Evolutionary conservation across 2,329 filamentous ascomycete species (phyloP).

Genomic region (Ceratocystis albifundus): DNA sequence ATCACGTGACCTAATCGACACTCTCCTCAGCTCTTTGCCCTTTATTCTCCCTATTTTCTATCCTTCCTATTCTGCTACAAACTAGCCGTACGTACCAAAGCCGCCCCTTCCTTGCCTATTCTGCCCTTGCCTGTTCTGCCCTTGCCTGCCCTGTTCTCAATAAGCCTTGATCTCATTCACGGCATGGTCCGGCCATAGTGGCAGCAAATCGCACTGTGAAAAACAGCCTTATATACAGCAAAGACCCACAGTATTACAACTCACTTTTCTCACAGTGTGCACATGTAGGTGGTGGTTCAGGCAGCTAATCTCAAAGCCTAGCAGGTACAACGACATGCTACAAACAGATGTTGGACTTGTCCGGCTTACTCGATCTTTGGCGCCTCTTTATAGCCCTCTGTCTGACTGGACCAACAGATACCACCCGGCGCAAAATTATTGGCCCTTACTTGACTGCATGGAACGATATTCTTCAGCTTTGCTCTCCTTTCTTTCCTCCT

Average conservation of each 20-base stretch:
- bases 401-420: background rate
- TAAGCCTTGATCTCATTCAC: constrained; percentile 9
- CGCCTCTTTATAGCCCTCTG: background rate
- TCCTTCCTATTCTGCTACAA: background rate
- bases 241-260: background rate
- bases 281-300: background rate
- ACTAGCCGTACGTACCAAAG: background rate
- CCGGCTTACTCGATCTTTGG: background rate
- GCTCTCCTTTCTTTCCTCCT: background rate
- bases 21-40: background rate
- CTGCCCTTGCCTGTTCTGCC: background rate
- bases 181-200: background rate
- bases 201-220: background rate
- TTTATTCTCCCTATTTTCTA: background rate
- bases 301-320: constrained; percentile 7
- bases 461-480: background rate
- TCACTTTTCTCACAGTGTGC: background rate
- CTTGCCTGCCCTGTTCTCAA: background rate
- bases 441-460: background rate
- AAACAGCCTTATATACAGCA: too few relatives aligned
- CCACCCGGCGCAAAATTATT: background rate
- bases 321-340: constrained; percentile 12
- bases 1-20: too few relatives aligned
- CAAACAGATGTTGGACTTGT: background rate
- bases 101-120: background rate